Percentiles rank a stretch among this genome's conserved stretches.
Evolutionary conservation across 768 basidiomycete genomes (phyloP).

Genomic region (Mycena rosella): DNA sequence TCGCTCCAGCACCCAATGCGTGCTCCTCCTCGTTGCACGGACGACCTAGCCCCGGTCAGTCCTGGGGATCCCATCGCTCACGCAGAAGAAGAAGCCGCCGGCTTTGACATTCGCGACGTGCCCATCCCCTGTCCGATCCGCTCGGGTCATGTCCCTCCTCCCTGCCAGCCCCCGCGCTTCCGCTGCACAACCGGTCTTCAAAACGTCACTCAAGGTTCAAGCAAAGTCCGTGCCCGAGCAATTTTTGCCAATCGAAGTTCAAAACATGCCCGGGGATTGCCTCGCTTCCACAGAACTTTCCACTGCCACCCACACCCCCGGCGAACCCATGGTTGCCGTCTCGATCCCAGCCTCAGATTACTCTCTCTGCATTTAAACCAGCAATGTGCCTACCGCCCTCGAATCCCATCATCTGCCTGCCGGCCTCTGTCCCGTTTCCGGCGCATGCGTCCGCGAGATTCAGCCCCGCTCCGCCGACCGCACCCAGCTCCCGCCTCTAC

Average conservation of each 20-base stretch:
- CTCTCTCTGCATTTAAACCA: conserved; percentile 1
- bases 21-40: conserved; percentile 28
- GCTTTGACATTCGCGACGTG: conserved; percentile 25
- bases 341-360: conserved; percentile 19
- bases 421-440: not conserved
- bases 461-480: not conserved
- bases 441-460: conserved; percentile 16
- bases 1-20: not conserved
- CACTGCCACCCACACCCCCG: conserved; percentile 13
- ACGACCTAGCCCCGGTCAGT: conserved; percentile 12
- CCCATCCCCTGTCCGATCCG: conserved; percentile 9
- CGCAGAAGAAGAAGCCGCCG: conserved; percentile 18
- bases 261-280: conserved; percentile 19
- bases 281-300: conserved; percentile 29
- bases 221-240: conserved; percentile 2
- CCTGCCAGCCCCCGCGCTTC: conserved; percentile 24
- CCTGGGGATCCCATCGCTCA: conserved; percentile 14
- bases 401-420: not conserved
- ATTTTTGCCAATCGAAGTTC: conserved; percentile 28
- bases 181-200: conserved; percentile 30
- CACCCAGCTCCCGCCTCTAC: not conserved
- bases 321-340: conserved; percentile 25
- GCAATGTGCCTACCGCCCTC: conserved; percentile 8
- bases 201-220: conserved; percentile 25
- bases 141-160: not conserved